These are phyloP conservation scores for Debaryomyces hansenii DNA, from an alignment of 805 yeast species.

Conservation along the genomic window DNA sequence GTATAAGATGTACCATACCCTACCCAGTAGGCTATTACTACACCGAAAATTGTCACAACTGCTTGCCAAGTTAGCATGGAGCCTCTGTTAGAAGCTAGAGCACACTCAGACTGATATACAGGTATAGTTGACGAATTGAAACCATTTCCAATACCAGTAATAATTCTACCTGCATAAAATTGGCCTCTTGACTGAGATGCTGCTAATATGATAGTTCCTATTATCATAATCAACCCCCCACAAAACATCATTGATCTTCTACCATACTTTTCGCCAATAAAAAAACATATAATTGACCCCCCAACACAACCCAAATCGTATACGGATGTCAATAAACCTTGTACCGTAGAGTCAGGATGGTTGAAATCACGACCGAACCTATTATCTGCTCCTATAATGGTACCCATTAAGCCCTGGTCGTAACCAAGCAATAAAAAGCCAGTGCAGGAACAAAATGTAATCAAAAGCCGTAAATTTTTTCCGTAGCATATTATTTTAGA, in stretches of 20 bases:
- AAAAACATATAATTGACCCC: slow-evolving; percentile 3
- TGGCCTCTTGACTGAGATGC: slow-evolving; percentile 61
- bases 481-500: slow-evolving; percentile 5
- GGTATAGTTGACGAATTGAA: slow-evolving; percentile 45
- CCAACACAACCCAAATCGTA: slow-evolving; percentile 8
- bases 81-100: slow-evolving; percentile 12
- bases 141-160: slow-evolving; percentile 47
- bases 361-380: slow-evolving; percentile 4
- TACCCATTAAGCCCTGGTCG: slow-evolving; percentile 10
- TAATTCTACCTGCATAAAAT: slow-evolving; percentile 60
- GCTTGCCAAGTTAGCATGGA: slow-evolving; percentile 1
- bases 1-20: slow-evolving; percentile 35
- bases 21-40: slow-evolving; percentile 36
- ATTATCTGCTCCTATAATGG: slow-evolving; percentile 7
- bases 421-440: slow-evolving; percentile 8
- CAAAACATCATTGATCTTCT: slow-evolving; percentile 40
- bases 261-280: slow-evolving; percentile 38
- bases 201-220: slow-evolving; percentile 41
- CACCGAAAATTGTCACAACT: slow-evolving; percentile 15
- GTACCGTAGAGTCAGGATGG: slow-evolving; percentile 5
- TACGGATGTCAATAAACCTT: slow-evolving; percentile 6
- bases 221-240: slow-evolving; percentile 38
- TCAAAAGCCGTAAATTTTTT: slow-evolving; percentile 6
- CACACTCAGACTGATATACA: slow-evolving; percentile 48
- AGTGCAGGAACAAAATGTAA: slow-evolving; percentile 11